A percentile compares a stretch with the other conserved stretches of the same genome.
phyloP scores from a whole-genome alignment of 1,139 yeast genomes.

The Ogataea hybrid region DNA sequence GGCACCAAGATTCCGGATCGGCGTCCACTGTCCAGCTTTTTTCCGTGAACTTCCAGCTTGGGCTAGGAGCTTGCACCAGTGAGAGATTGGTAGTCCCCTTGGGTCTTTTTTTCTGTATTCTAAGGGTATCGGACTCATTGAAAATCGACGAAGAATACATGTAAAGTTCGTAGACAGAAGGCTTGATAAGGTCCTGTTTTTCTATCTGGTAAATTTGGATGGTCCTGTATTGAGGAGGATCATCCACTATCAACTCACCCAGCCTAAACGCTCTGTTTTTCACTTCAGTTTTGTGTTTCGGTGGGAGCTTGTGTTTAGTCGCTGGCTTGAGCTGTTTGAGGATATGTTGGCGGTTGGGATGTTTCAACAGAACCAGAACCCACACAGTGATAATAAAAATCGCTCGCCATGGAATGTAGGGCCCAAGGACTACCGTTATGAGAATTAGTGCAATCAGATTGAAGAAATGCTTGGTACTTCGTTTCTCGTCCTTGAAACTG shows the following conservation, averaged over 20 bases:
- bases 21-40: constrained; percentile 68
- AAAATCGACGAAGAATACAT: constrained; percentile 50
- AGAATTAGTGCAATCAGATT: constrained; percentile 34
- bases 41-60: constrained; percentile 68
- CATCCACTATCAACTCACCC: constrained; percentile 54
- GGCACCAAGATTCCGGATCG: constrained; percentile 52
- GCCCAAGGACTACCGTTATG: constrained; percentile 51
- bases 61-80: constrained; percentile 59
- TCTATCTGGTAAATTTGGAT: constrained; percentile 81
- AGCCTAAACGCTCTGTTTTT: constrained; percentile 25
- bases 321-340: constrained; percentile 17
- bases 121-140: constrained; percentile 45
- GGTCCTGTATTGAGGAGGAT: constrained; percentile 53
- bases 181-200: constrained; percentile 57
- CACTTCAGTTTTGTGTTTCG: background rate
- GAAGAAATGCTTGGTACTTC: constrained; percentile 54
- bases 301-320: background rate
- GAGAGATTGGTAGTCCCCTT: constrained; percentile 57
- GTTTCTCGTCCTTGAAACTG: constrained; percentile 68
- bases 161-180: constrained; percentile 55
- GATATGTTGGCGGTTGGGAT: constrained; percentile 46
- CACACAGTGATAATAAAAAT: constrained; percentile 58
- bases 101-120: constrained; percentile 64
- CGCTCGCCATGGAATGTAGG: constrained; percentile 65
- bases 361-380: constrained; percentile 48